Percentiles rank a stretch among this genome's conserved stretches.
phyloP scores from a whole-genome alignment of 768 basidiomycete genomes.

The Tephrocybe sp. region DNA sequence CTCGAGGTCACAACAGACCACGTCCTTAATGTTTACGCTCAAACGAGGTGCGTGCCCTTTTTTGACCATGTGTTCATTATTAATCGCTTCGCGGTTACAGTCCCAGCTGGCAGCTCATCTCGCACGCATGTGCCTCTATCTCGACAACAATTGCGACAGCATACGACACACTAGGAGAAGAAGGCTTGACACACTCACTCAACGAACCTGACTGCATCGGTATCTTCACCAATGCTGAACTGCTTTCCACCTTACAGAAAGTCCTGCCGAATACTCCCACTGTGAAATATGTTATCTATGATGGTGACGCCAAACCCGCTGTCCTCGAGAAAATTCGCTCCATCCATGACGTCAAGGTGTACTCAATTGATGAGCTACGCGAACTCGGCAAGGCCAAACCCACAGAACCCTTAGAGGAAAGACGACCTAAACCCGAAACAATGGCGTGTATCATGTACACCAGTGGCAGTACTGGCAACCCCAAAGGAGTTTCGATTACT shows the following conservation, averaged over 20 bases:
- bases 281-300: constrained; percentile 82
- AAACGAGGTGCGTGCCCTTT: constrained; percentile 62
- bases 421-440: constrained; percentile 41
- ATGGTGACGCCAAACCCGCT: constrained; percentile 59
- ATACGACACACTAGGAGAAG: constrained; percentile 92
- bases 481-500: constrained; percentile 91
- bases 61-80: constrained; percentile 1
- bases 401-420: constrained; percentile 47
- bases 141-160: constrained; percentile 88
- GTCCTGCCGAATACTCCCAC: constrained; percentile 74
- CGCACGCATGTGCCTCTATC: constrained; percentile 78
- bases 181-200: constrained; percentile 86
- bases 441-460: constrained; percentile 71
- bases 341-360: constrained; percentile 59
- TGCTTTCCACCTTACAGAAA: constrained; percentile 75
- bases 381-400: constrained; percentile 60
- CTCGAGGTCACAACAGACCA: constrained; percentile 67
- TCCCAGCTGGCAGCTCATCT: constrained; percentile 85
- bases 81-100: constrained; percentile 34
- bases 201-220: constrained; percentile 79
- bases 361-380: constrained; percentile 72
- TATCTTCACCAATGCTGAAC: constrained; percentile 90
- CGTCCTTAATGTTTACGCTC: constrained; percentile 88
- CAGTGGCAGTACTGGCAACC: constrained; percentile 85
- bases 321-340: constrained; percentile 60